Evolutionary conservation across 345 rosid species (phyloP), one percentile per base, ranked within the genome.

Genomic region (Salix arbutifolia): DNA sequence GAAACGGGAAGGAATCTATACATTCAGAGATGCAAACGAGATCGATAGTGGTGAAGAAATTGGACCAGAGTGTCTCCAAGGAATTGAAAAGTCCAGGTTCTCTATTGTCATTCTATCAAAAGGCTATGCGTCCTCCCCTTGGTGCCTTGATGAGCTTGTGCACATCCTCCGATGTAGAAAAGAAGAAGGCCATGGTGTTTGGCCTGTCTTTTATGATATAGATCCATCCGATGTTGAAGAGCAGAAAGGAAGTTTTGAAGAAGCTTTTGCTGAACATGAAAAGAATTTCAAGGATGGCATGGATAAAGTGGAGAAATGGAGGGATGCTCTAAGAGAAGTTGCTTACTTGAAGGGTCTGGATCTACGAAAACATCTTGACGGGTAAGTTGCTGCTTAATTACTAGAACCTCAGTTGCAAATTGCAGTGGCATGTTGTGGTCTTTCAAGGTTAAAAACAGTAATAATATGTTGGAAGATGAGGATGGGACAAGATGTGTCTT

Each of bases 161-260:
- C 44, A 30, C 6, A 71, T 77, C 58, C 69, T 71, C 18, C 6
- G 37, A 10, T 44, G 30, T 28, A 35, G 31, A 44, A 31, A 31
- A 19, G 17, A 50, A 44, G 28, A 9, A n/a, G 62, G 13, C 5
- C 62, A 42, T 46, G 28, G 13, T 48, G 65, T 65, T 2, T 14
- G 44, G 71, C 75, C 80, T 2, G 42, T 77, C n/a, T 77, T 62
- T 48, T 77, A 77, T n/a, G 75, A 71, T 19, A 62, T 65, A 12
- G 65, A 71, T 70, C 66, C 75, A 21, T 71, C 70, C 26, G 48
- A 77, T 21, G 74, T 70, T 18, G 42, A 40, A 77, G 61, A 69
- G 28, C 37, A 38, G 18, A 28, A 28, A 9, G 79, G 62, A 23
- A 35, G 26, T 25, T 77, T 26, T 37, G 11, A 18, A 64, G 3